These are phyloP conservation scores for Claviceps paspali DNA, from an alignment of 2,329 filamentous ascomycete species.

Conservation along the genomic window DNA sequence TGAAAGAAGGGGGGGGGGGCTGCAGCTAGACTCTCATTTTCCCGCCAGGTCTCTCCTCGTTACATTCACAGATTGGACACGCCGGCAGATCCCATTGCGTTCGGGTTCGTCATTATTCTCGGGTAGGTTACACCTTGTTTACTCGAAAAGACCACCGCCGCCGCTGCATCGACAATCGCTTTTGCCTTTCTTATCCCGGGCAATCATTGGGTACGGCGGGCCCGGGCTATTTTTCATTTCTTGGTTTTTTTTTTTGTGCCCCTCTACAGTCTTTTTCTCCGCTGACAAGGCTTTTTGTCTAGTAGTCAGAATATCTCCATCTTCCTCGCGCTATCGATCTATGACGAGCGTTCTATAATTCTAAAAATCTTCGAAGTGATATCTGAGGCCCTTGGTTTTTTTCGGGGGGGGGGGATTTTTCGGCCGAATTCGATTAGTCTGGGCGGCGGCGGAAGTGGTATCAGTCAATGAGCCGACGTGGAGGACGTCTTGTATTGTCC, in stretches of 20 bases:
- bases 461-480: slow-evolving; percentile 8
- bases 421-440: slow-evolving; percentile 1
- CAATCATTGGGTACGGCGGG: not conserved
- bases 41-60: slow-evolving; percentile 6
- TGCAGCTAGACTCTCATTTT: slow-evolving; percentile 5
- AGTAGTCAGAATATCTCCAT: not conserved
- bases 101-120: not conserved
- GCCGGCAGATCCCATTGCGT: slow-evolving; percentile 4
- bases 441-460: slow-evolving; percentile 10
- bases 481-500: not conserved
- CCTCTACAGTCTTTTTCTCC: not conserved
- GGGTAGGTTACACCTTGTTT: slow-evolving; percentile 4
- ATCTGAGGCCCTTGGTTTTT: not conserved
- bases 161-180: not conserved
- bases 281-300: slow-evolving; percentile 3
- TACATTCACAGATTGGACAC: slow-evolving; percentile 5
- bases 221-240: not conserved
- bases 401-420: too few relatives aligned
- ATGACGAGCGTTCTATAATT: not conserved
- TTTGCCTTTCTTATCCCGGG: not conserved
- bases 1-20: slow-evolving; percentile 4
- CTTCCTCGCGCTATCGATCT: not conserved
- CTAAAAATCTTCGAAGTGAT: not conserved
- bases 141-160: not conserved
- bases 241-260: too few relatives aligned